phyloP scores from a whole-genome alignment of 106 monocot genomes.

The Alisma plantagoaquatica region DNA sequence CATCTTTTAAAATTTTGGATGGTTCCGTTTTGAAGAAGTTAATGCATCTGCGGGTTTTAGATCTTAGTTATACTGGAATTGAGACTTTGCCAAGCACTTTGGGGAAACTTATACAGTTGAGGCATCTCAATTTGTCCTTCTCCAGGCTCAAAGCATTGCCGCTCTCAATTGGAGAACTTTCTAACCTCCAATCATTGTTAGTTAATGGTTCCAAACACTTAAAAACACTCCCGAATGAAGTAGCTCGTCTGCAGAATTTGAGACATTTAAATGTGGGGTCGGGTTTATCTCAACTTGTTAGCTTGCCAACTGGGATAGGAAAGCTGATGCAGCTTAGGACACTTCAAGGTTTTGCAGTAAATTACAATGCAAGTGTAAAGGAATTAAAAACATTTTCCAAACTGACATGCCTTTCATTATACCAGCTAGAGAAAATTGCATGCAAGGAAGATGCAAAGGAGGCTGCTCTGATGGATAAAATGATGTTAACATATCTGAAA shows the following conservation, averaged over 20 bases:
- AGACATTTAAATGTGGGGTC: constrained; percentile 2
- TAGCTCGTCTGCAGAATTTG: constrained; percentile 12
- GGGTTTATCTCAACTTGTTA: constrained; percentile 1
- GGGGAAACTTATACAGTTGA: constrained; percentile 23
- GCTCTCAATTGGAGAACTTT: constrained; percentile 9
- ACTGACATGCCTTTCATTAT: constrained; percentile 11
- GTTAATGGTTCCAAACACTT: constrained; percentile 11
- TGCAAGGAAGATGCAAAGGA: background rate
- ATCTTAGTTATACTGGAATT: constrained; percentile 13
- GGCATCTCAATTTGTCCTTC: constrained; percentile 16
- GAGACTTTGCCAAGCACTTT: constrained; percentile 17
- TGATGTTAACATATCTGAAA: constrained; percentile 8
- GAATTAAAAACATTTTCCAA: constrained; percentile 23
- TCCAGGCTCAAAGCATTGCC: constrained; percentile 17
- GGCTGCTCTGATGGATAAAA: constrained; percentile 8
- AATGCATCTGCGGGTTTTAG: constrained; percentile 11
- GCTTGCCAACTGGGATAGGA: constrained; percentile 23
- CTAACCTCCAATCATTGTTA: constrained; percentile 21
- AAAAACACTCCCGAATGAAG: constrained; percentile 12
- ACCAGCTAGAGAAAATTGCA: constrained; percentile 16
- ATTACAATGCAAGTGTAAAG: constrained; percentile 4
- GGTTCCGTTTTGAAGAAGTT: constrained; percentile 4
- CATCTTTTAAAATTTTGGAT: constrained; percentile 3
- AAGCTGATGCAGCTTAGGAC: constrained; percentile 11
- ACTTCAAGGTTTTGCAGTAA: constrained; percentile 13